Conservation (phyloP, 306 rosid species). For the Cucurbita ficifolia region DNA sequence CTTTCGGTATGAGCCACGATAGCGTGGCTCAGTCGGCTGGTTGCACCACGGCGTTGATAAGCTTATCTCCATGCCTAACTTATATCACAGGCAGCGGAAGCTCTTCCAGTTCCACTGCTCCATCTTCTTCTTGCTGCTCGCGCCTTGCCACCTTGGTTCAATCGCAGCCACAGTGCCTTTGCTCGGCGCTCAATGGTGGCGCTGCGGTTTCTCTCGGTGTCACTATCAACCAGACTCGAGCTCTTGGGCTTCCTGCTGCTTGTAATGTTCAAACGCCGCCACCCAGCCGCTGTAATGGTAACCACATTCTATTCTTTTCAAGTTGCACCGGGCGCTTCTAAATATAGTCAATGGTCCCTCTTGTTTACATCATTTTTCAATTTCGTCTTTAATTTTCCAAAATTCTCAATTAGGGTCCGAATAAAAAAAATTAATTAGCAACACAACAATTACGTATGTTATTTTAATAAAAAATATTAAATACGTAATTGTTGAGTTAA, state of each 20-base stretch:
- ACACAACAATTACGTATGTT: no score
- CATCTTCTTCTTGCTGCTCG: slow-evolving; percentile 41
- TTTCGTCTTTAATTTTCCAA: no score
- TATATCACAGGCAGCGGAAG: slow-evolving; percentile 41
- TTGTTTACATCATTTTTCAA: no score
- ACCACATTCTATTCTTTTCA: not conserved
- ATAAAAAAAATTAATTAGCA: no score
- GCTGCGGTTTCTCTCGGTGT: slow-evolving; percentile 28
- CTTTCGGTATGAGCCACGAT: slow-evolving; percentile 8
- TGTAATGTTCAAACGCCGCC: slow-evolving; percentile 47
- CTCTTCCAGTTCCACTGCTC: slow-evolving; percentile 6
- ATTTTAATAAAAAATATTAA: no score
- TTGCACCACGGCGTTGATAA: slow-evolving; percentile 33
- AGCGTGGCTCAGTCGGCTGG: slow-evolving; percentile 25
- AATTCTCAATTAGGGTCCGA: no score
- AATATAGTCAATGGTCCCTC: no score
- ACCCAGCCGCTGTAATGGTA: slow-evolving; percentile 28
- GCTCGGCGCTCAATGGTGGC: slow-evolving; percentile 37
- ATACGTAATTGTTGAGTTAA: no score
- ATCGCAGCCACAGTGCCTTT: slow-evolving; percentile 43
- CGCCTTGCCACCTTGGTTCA: slow-evolving; percentile 31
- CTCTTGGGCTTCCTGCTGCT: slow-evolving; percentile 28
- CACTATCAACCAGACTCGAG: slow-evolving; percentile 45
- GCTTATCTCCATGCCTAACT: slow-evolving; percentile 40
- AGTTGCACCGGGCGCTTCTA: no score